These are phyloP conservation scores for Platanthera zijinensis DNA, from an alignment of 106 monocot genomes.

Conservation along the genomic window DNA sequence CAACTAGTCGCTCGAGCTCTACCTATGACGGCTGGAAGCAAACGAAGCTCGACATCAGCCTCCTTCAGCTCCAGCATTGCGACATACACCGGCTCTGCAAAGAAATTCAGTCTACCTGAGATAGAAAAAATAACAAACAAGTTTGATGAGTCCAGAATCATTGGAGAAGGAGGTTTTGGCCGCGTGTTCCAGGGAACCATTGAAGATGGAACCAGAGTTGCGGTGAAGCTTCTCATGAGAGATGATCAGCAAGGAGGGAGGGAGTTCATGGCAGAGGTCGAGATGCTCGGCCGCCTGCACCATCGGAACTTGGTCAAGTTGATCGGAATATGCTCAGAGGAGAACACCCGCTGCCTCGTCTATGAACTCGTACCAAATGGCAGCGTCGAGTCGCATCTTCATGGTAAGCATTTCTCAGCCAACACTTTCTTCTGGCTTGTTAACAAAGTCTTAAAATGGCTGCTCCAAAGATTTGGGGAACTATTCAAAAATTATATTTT, in stretches of 20 bases:
- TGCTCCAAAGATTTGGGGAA: neutral
- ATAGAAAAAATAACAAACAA: conserved; percentile 73
- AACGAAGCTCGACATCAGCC: conserved; percentile 52
- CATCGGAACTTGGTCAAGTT: conserved; percentile 94
- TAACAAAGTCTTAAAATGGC: neutral
- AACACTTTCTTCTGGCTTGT: neutral
- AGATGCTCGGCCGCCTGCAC: conserved; percentile 95
- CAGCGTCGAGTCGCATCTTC: conserved; percentile 94
- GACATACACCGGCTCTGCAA: conserved; percentile 59
- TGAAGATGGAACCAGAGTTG: conserved; percentile 66
- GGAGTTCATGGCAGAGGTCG: conserved; percentile 87
- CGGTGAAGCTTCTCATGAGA: conserved; percentile 91
- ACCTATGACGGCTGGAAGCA: conserved; percentile 33
- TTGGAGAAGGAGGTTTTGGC: conserved; percentile 97
- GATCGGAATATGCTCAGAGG: conserved; percentile 80
- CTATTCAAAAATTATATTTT: neutral
- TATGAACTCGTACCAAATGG: conserved; percentile 95
- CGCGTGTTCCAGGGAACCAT: conserved; percentile 68
- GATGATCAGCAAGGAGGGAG: conserved; percentile 77
- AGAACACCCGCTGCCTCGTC: conserved; percentile 57
- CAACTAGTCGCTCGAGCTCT: conserved; percentile 22
- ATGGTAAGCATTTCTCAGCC: conserved; percentile 42
- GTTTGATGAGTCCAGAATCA: conserved; percentile 50
- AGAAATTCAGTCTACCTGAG: conserved; percentile 56
- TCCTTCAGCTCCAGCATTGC: conserved; percentile 71